These are phyloP conservation scores for Carex littledalei DNA, from an alignment of 176 grass and related monocot genomes.

Conservation along the genomic window DNA sequence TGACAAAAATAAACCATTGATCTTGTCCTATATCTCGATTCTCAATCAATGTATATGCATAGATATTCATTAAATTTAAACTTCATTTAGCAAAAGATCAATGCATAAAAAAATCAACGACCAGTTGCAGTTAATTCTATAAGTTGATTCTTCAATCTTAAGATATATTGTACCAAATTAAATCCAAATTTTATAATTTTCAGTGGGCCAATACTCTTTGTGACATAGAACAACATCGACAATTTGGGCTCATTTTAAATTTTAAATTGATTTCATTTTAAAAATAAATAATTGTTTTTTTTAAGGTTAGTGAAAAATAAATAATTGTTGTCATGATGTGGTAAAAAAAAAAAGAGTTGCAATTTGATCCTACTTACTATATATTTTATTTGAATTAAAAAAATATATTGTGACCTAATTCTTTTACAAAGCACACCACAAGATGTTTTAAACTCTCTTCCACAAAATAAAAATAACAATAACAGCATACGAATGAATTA, in stretches of 20 bases:
- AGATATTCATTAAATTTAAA: not conserved
- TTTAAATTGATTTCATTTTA: not conserved
- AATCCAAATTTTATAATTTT: not conserved
- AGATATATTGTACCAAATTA: not conserved
- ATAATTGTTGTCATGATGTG: not conserved
- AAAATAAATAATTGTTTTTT: not conserved
- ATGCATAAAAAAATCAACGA: not conserved
- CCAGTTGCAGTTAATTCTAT: not conserved
- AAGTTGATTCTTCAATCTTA: not conserved
- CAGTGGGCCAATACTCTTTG: too few species aligned
- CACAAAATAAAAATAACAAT: not conserved
- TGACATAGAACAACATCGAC: not conserved
- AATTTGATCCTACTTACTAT: not conserved
- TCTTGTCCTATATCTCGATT: not conserved
- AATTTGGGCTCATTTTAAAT: not conserved
- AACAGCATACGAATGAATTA: not conserved
- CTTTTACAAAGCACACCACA: not conserved
- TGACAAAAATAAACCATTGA: not conserved
- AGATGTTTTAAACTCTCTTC: not conserved
- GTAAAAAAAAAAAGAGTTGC: not conserved
- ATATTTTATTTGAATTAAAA: not conserved
- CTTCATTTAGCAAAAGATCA: not conserved
- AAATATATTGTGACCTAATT: not conserved
- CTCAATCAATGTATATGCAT: not conserved
- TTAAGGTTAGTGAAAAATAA: too few species aligned